Conservation (phyloP, 495 filamentous ascomycete species). For the Lophium mytilinum region DNA sequence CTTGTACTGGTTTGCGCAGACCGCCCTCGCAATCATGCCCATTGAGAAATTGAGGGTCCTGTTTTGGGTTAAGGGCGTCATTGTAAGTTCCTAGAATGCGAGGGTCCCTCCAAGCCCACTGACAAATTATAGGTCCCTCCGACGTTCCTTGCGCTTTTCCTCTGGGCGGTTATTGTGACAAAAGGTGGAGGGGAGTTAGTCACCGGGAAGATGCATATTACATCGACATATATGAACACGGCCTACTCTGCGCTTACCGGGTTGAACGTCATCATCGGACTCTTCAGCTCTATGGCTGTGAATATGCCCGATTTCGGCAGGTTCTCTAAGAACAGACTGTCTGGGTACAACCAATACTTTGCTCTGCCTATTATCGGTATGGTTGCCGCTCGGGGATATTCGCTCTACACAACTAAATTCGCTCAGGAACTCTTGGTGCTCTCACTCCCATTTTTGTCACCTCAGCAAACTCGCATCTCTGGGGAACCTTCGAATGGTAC, state of each 20-base stretch:
- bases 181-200: slow-evolving; percentile 26
- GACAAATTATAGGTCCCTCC: slow-evolving; percentile 10
- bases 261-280: slow-evolving; percentile 39
- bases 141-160: slow-evolving; percentile 27
- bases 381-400: not conserved
- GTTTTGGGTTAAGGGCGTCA: slow-evolving; percentile 26
- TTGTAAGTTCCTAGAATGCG: not conserved
- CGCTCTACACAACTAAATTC: not conserved
- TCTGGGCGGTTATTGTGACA: slow-evolving; percentile 26
- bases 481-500: slow-evolving; percentile 38
- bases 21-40: slow-evolving; percentile 29
- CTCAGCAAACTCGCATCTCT: slow-evolving; percentile 31
- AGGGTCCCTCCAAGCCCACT: not conserved
- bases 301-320: slow-evolving; percentile 40
- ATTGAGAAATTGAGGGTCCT: slow-evolving; percentile 25
- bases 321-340: slow-evolving; percentile 33
- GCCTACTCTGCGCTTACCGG: slow-evolving; percentile 37
- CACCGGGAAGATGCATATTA: slow-evolving; percentile 34
- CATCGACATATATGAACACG: slow-evolving; percentile 36
- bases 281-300: slow-evolving; percentile 38
- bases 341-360: slow-evolving; percentile 34
- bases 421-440: slow-evolving; percentile 30
- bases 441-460: slow-evolving; percentile 38
- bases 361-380: slow-evolving; percentile 35
- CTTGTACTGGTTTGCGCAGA: slow-evolving; percentile 43